These are phyloP conservation scores for Pleurotus giganteus DNA, from an alignment of 768 basidiomycete species.

Conservation along the genomic window DNA sequence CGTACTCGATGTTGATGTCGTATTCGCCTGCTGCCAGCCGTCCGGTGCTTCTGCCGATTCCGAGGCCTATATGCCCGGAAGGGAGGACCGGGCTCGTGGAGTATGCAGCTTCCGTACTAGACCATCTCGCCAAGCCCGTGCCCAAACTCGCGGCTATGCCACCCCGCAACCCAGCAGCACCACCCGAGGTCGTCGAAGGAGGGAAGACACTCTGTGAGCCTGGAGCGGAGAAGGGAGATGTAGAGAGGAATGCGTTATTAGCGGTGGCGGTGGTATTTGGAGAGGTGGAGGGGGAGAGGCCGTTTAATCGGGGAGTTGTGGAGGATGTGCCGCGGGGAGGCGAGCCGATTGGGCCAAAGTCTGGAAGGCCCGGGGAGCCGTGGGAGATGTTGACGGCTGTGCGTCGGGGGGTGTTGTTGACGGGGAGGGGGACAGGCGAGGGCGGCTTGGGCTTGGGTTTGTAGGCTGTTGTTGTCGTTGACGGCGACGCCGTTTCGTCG, in stretches of 20 bases:
- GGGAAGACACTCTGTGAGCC: conserved; percentile 62
- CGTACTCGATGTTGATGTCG: conserved; percentile 37
- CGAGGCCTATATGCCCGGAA: conserved; percentile 1
- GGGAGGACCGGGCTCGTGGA: conserved; percentile 22
- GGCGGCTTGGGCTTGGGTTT: conserved; percentile 24
- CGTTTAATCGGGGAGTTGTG: conserved; percentile 34
- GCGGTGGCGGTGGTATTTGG: conserved; percentile 33
- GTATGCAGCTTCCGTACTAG: conserved; percentile 11
- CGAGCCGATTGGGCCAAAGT: conserved; percentile 84
- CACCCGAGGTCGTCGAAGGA: conserved; percentile 21
- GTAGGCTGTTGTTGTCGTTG: conserved; percentile 12
- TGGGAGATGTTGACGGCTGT: conserved; percentile 26
- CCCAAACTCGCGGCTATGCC: conserved; percentile 63
- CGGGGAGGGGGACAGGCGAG: conserved; percentile 51
- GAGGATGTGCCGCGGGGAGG: conserved; percentile 48
- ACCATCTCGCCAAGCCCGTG: conserved; percentile 7
- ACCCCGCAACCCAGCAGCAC: conserved; percentile 24
- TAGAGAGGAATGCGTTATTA: conserved; percentile 39
- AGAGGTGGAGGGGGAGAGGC: conserved; percentile 58
- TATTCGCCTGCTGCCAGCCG: conserved; percentile 23
- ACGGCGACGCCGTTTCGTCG: conserved; percentile 5
- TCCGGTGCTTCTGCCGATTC: conserved; percentile 4
- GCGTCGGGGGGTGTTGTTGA: conserved; percentile 36
- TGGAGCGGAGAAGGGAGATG: conserved; percentile 79
- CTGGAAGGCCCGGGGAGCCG: conserved; percentile 36